Evolutionary conservation across 139 green algal species (phyloP), one percentile per base, ranked within the genome.

Genomic region (Picochlorum sp.): DNA sequence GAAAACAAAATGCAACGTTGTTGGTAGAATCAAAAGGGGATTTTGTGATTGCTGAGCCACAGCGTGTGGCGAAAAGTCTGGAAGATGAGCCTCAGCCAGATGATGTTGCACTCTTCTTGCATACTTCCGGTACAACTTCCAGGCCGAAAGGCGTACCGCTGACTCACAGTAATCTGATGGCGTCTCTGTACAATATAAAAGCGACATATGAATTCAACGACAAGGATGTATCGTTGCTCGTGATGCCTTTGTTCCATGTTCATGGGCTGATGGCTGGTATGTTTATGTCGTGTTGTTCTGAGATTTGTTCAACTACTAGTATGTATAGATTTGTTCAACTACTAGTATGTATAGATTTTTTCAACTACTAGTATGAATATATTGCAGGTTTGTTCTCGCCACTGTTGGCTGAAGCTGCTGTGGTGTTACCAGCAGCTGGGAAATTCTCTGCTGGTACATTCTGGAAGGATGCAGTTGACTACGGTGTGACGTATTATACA

Each of bases 161-260:
- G 31, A 88, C 47, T 5, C 83, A 94, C 24, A 66, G 36, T 64
- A 94, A 94, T 74, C 59, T 94, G 40, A 57, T 61, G 12, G 72
- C 80, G 41, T 84, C 70, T 8, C 58, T 94, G 12, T 13, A 18
- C 8, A 94, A 89, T 73, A 90, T 94, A 59, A 45, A 49, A 7
- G 54, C 60, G 44, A 94, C 86, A 3, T 94, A 94, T 60, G 80
- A 91, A 57, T 71, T 94, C 4, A 49, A 20, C 0, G 40, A 72
- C 3, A 33, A 37, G 0, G 85, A 94, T 75, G 36, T 64, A 26
- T 84, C 75, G 1, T 67, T 87, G 49, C 61, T 88, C 29, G 83
- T 83, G 22, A 93, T 93, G 85, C 88, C 88, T 1, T 76, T 96
- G 1, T 96, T 96, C 76, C 88, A 96, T 74, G 85, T 95, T 50